A percentile compares a stretch with the other conserved stretches of the same genome.
These are phyloP conservation scores for Areca catechu DNA, from an alignment of 176 grass and related monocot species.

Conservation along the genomic window DNA sequence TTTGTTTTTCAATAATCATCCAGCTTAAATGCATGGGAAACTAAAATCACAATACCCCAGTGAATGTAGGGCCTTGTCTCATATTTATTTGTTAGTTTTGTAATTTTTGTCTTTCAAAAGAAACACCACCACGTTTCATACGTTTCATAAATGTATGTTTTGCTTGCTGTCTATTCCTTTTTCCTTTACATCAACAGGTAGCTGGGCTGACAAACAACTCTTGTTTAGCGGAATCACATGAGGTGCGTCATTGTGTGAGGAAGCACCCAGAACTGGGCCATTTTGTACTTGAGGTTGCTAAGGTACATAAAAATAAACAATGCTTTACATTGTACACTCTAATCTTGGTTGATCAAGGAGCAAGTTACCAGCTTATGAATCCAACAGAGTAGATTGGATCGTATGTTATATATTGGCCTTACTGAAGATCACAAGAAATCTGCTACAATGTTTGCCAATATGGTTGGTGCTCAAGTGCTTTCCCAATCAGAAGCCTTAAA, in stretches of 20 bases:
- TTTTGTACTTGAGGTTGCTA: constrained; percentile 81
- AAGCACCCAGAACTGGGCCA: constrained; percentile 67
- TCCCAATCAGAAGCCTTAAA: constrained; percentile 52
- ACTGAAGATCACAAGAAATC: constrained; percentile 95
- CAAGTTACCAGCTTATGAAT: constrained; percentile 1
- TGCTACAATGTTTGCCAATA: constrained; percentile 74
- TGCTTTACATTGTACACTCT: not conserved
- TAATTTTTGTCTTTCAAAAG: too few relatives aligned
- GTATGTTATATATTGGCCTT: constrained; percentile 86
- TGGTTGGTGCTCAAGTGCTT: constrained; percentile 95
- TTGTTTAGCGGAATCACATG: constrained; percentile 50
- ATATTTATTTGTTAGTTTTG: too few relatives aligned
- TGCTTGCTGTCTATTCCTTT: constrained; percentile 5
- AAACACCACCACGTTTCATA: too few relatives aligned
- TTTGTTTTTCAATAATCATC: too few relatives aligned
- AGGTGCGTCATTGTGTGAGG: constrained; percentile 70
- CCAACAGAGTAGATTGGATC: constrained; percentile 74
- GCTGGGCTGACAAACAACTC: constrained; percentile 95
- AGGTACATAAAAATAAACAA: constrained; percentile 37
- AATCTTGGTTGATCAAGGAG: not conserved
- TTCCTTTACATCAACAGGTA: constrained; percentile 32
- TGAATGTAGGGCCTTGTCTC: too few relatives aligned
- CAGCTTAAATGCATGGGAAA: too few relatives aligned
- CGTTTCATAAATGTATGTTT: not conserved
- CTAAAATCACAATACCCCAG: too few relatives aligned